Evolutionary conservation across 495 filamentous ascomycete species (phyloP), one percentile per base, ranked within the genome.

Genomic region (Trichodelitschia bisporula): DNA sequence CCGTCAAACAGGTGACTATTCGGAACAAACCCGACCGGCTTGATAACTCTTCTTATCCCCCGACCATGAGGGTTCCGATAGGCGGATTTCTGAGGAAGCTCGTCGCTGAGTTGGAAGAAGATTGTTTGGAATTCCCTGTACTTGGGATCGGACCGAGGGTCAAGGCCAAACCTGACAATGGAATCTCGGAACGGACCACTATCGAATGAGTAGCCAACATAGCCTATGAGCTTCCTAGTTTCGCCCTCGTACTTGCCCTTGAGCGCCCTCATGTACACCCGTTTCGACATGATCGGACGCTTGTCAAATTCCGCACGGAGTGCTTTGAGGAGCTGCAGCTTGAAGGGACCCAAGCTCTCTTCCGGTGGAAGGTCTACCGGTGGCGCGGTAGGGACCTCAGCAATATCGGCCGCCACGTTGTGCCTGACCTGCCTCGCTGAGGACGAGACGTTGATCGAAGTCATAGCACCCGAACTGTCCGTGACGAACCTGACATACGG

Each of bases 181-280:
- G 76, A 69, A 46, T 95, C 82, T 29, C 77, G 64, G 73, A 77
- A 97, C 0, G 86, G 86, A 1, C 86, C 86, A 4, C 70, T 72
- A 28, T 66, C 67, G 59, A 92, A 92, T 51, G 75, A 70, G 51
- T 92, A 97, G 4, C 72, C 82, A 1, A 76, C 66, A 39, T 89
- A 78, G 35, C 71, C 70, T 19, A 74, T 49, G 28, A 72, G 65
- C 36, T 66, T 50, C 42, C 70, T 66, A 15, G 80, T 55, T 8
- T 62, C 42, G 37, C 64, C 59, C 18, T 59, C 55, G 4, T 11
- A 21, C 30, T 31, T 37, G 35, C 17, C 40, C 24, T 76, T 54
- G 15, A 37, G 36, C 8, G 38, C 37, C 25, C 70, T 39, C 13
- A 58, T 48, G 48, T 89, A 90, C 42, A 65, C 71, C 30, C 80